Percentiles rank a stretch among this genome's conserved stretches.
Conservation (phyloP, 192 early-diverging fungal species). For the Mycoemilia scoparia region DNA sequence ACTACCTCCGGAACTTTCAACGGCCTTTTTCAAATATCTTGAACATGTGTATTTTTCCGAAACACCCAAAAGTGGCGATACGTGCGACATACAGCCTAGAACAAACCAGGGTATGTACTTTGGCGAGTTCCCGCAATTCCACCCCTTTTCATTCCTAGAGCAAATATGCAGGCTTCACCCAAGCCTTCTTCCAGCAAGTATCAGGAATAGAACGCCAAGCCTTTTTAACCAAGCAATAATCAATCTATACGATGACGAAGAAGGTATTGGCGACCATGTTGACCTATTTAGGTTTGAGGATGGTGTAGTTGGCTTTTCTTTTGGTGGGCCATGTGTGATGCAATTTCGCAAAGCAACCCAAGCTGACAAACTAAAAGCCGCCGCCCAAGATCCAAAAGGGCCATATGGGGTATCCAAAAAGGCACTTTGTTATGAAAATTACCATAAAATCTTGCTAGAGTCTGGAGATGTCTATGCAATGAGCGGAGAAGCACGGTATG, state of each 20-base stretch:
- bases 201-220: neutral
- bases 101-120: conserved; percentile 25
- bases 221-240: conserved; percentile 32
- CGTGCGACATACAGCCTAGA: neutral
- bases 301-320: conserved; percentile 24
- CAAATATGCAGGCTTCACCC: neutral
- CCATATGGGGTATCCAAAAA: neutral
- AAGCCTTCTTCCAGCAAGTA: neutral
- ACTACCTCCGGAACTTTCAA: neutral
- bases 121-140: conserved; percentile 3
- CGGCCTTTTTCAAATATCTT: conserved; percentile 12
- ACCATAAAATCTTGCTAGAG: conserved; percentile 3
- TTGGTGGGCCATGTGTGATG: conserved; percentile 23
- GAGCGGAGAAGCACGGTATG: conserved; percentile 26
- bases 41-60: conserved; percentile 9
- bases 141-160: conserved; percentile 5
- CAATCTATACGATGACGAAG: conserved; percentile 30
- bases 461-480: conserved; percentile 29
- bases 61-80: neutral
- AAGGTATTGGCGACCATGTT: conserved; percentile 32
- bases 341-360: conserved; percentile 7
- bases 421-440: neutral
- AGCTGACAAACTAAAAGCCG: neutral
- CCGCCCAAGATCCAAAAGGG: conserved; percentile 5
- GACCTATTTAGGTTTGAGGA: conserved; percentile 37